Evolutionary conservation across 2,329 filamentous ascomycete genomes (phyloP).

Genomic region (Pseudopyrenochaeta lycopersici): DNA sequence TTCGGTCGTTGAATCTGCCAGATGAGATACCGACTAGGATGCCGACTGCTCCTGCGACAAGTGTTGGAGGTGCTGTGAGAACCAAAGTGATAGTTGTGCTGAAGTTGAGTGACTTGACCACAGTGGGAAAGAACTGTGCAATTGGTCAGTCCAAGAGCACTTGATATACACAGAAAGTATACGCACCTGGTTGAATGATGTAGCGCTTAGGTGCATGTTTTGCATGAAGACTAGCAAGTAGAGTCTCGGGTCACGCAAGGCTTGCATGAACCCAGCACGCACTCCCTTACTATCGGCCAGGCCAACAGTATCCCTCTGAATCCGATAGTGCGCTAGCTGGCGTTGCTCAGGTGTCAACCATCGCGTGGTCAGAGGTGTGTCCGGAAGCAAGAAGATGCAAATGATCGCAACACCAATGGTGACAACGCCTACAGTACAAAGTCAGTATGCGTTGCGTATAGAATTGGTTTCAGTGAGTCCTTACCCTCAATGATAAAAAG

Average conservation of each 20-base stretch:
- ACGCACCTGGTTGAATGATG: conserved; percentile 55
- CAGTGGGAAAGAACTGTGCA: conserved; percentile 55
- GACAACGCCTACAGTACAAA: too few relatives aligned
- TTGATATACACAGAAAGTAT: too few relatives aligned
- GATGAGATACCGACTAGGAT: conserved; percentile 47
- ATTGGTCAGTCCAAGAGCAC: conserved; percentile 13
- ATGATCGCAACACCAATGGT: conserved; percentile 39
- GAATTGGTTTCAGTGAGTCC: too few relatives aligned
- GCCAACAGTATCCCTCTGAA: conserved; percentile 59
- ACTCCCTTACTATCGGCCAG: conserved; percentile 53
- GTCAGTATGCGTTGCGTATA: too few relatives aligned
- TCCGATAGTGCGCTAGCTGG: conserved; percentile 42
- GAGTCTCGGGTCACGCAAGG: conserved; percentile 59
- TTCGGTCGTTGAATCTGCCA: conserved; percentile 51
- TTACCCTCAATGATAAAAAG: conserved; percentile 38
- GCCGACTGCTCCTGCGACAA: conserved; percentile 33
- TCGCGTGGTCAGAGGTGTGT: conserved; percentile 46
- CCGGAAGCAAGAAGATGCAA: conserved; percentile 51
- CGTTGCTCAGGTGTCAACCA: conserved; percentile 58
- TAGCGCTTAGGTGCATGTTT: conserved; percentile 61
- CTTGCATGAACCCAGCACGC: conserved; percentile 58
- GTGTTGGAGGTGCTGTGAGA: conserved; percentile 51
- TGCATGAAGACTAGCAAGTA: conserved; percentile 66
- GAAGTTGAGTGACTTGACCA: conserved; percentile 62
- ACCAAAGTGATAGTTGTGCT: conserved; percentile 60